These are phyloP conservation scores for Kwoniella sp. DNA, from an alignment of 768 basidiomycete genomes.

Conservation along the genomic window DNA sequence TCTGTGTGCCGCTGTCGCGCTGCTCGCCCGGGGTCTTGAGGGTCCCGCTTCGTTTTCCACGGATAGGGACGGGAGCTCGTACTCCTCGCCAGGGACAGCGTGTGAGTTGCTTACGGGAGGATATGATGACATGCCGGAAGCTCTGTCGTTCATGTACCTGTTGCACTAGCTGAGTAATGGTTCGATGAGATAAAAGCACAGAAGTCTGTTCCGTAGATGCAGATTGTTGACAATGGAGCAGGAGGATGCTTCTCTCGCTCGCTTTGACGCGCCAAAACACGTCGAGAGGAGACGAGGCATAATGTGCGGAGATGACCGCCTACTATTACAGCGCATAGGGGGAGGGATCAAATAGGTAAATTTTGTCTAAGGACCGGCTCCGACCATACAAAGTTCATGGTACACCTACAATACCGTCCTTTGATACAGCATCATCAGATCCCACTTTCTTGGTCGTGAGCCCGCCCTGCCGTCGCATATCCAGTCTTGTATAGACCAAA, in stretches of 20 bases:
- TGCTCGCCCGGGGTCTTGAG: slow-evolving; percentile 17
- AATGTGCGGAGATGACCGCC: too few species aligned
- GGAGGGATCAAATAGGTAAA: background rate
- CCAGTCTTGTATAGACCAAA: too few species aligned
- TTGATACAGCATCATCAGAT: too few species aligned
- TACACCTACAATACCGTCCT: too few species aligned
- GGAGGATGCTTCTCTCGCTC: too few species aligned
- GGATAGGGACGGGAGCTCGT: slow-evolving; percentile 31
- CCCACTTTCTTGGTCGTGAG: too few species aligned
- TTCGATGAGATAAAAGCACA: background rate
- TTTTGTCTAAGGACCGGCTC: background rate
- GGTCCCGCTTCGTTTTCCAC: slow-evolving; percentile 27
- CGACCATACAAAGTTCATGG: background rate
- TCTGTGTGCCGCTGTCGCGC: slow-evolving; percentile 4
- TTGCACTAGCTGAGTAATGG: background rate
- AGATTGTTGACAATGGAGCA: too few species aligned
- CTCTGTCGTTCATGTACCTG: background rate
- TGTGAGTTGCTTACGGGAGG: slow-evolving; percentile 27
- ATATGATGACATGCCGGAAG: slow-evolving; percentile 26
- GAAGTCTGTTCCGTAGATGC: too few species aligned
- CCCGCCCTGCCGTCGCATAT: too few species aligned
- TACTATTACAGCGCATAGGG: too few species aligned
- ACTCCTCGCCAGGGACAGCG: slow-evolving; percentile 32
- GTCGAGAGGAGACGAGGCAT: background rate
- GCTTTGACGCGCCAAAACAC: too few species aligned